Evolutionary conservation across 1,139 yeast species (phyloP).

Genomic region (Eremothecium cymbalariae): DNA sequence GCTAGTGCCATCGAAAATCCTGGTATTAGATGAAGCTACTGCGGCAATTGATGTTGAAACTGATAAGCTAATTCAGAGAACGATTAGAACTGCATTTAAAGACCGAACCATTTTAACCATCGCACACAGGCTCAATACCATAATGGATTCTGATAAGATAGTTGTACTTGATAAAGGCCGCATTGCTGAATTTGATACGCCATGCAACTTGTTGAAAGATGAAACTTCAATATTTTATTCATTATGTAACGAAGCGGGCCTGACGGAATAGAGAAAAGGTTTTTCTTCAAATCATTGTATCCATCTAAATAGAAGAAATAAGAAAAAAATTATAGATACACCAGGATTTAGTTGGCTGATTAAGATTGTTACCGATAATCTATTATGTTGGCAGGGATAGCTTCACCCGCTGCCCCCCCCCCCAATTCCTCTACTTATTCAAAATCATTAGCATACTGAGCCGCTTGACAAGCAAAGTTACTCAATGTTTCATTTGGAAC

Average conservation of each 20-base stretch:
- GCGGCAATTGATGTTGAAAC: conserved; percentile 98
- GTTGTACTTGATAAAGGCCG: conserved; percentile 79
- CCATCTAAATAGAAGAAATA: too few relatives aligned
- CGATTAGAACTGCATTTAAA: conserved; percentile 76
- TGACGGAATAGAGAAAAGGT: conserved; percentile 14
- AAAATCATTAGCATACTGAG: conserved; percentile 30
- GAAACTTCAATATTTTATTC: conserved; percentile 63
- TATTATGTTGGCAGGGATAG: too few relatives aligned
- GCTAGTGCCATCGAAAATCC: conserved; percentile 65
- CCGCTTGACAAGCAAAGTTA: conserved; percentile 29
- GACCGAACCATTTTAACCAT: conserved; percentile 88
- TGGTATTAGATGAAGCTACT: conserved; percentile 91
- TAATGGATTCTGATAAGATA: conserved; percentile 83
- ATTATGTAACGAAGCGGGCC: conserved; percentile 51
- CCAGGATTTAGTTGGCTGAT: too few relatives aligned
- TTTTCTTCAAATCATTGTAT: too few relatives aligned
- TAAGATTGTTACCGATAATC: too few relatives aligned
- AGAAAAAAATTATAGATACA: too few relatives aligned
- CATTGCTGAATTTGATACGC: conserved; percentile 83
- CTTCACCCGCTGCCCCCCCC: too few relatives aligned
- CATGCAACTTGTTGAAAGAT: conserved; percentile 56
- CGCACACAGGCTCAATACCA: conserved; percentile 91
- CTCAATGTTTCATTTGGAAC: conserved; percentile 21
- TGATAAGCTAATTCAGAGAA: conserved; percentile 76
- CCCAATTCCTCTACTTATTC: conserved; percentile 13